These are phyloP conservation scores for Malus asiatica DNA, from an alignment of 306 rosid genomes.

Conservation along the genomic window DNA sequence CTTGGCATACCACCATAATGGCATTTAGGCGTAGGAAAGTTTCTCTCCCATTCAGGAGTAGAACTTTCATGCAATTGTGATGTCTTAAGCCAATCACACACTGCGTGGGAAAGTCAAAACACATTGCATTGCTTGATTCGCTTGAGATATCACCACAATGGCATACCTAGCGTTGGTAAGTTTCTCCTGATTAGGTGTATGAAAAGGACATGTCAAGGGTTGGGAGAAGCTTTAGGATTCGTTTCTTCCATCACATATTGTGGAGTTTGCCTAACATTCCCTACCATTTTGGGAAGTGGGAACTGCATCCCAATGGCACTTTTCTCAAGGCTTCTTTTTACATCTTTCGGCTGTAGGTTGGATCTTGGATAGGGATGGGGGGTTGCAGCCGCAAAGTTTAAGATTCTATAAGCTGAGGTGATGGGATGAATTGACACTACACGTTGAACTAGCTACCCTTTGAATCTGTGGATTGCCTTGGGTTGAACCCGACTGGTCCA, in stretches of 20 bases:
- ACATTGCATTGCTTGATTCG: neutral
- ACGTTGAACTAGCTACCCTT: neutral
- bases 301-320: neutral
- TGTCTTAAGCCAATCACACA: neutral
- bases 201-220: neutral
- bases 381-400: neutral
- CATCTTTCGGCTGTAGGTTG: neutral
- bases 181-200: neutral
- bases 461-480: too few relatives aligned
- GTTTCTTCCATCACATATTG: neutral
- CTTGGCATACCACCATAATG: neutral
- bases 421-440: neutral
- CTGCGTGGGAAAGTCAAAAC: too few relatives aligned
- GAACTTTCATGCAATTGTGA: neutral
- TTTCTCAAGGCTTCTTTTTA: neutral
- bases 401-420: neutral
- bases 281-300: neutral
- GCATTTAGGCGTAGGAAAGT: neutral
- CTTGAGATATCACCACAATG: neutral
- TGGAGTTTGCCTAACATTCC: slow-evolving; percentile 20
- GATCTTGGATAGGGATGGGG: neutral
- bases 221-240: neutral
- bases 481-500: neutral
- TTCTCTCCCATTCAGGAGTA: neutral
- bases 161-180: neutral